These are phyloP conservation scores for Fraxinus nigra DNA, from an alignment of 305 asterid species.

Conservation along the genomic window DNA sequence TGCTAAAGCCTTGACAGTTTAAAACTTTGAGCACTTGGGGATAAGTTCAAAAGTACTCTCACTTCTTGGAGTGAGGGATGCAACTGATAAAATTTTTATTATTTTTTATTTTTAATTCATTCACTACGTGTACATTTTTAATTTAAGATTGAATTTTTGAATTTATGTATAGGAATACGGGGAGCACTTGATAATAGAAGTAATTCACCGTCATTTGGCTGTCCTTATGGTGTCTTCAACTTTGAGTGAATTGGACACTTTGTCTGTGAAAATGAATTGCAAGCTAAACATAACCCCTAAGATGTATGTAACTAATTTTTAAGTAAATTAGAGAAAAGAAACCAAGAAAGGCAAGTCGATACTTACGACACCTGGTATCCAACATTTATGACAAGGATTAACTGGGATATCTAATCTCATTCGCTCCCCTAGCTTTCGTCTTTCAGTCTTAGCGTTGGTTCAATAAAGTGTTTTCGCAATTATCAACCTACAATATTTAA, in stretches of 20 bases:
- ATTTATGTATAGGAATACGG: neutral
- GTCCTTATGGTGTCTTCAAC: neutral
- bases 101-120: too few species aligned
- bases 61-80: neutral
- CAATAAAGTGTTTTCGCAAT: too few species aligned
- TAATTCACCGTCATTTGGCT: neutral
- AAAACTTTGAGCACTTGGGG: neutral
- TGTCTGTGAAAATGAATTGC: neutral
- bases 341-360: neutral
- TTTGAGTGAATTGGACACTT: neutral
- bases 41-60: neutral
- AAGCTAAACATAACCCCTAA: neutral
- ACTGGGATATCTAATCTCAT: too few species aligned
- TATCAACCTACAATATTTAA: neutral
- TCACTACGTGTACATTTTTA: neutral
- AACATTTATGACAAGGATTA: too few species aligned
- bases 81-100: neutral
- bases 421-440: too few species aligned
- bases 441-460: too few species aligned
- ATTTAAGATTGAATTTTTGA: neutral
- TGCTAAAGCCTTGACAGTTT: neutral
- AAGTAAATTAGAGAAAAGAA: neutral
- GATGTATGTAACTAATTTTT: neutral
- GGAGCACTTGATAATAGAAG: neutral
- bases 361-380: too few species aligned